Evolutionary conservation across 2,329 filamentous ascomycete genomes (phyloP), one percentile per base, ranked within the genome.

Genomic region (Stagonosporopsis rhizophila): DNA sequence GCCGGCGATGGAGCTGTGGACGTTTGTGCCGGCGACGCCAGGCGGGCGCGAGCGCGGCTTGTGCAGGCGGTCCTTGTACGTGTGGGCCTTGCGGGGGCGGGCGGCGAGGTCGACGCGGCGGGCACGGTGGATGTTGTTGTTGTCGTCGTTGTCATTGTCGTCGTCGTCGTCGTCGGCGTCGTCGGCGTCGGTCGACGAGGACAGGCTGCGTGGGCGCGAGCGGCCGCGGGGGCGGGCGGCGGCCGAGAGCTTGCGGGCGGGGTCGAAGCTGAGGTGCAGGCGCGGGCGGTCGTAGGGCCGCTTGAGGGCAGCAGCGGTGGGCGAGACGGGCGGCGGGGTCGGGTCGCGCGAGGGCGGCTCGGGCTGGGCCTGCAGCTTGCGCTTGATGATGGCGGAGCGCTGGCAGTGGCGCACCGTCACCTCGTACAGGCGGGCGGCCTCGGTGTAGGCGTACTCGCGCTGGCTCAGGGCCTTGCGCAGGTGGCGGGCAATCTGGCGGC

Each of bases 341-440:
- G 85, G 83, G 62, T 87, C 86, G 61, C 83, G 80, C 19, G 83
- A 86, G 2, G 84, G 81, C 17, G 85, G 86, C 70, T 84, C 81
- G 2, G 86, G 85, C 44, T 88, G 80, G 11, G 83, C 82, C 58
- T 86, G 81, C 19, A 89, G 80, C 74, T 88, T 88, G 65, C 81
- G 80, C 54, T 82, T 83, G 65, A 89, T 87, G 53, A 82, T 81
- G 46, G 80, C 81, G 44, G 88, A 73, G 42, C 85, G 81, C 61
- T 82, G 81, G 62, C 82, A 80, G 67, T 86, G 83, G 64, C 83
- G 81, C 68, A 85, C 79, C 6, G 84, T 81, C 38, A 84, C 81
- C 69, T 86, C 83, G 70, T 82, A 82, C 22, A 86, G 74, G 20
- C 84, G 80, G 59, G 78, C 79, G 7, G 84, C 82, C 71, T 87